These are phyloP conservation scores for Angophora floribunda DNA, from an alignment of 345 rosid species.

Conservation along the genomic window DNA sequence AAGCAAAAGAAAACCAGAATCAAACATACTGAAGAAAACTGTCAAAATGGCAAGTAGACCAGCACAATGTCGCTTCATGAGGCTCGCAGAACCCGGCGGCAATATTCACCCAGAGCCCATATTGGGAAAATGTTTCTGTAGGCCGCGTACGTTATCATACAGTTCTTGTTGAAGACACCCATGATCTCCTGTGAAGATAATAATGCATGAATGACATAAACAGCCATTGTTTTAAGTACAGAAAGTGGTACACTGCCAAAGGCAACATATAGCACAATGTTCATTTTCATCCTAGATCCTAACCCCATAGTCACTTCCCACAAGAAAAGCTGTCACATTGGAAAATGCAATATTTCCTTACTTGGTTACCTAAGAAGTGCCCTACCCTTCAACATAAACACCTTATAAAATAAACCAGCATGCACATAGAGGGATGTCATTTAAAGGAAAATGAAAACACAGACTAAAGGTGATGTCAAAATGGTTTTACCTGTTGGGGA, in stretches of 20 bases:
- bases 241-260: not conserved
- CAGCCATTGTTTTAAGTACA: not conserved
- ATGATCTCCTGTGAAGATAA: slow-evolving; percentile 11
- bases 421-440: not conserved
- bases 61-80: not conserved
- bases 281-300: not conserved
- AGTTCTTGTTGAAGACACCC: slow-evolving; percentile 18
- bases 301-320: not conserved
- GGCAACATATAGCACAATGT: not conserved
- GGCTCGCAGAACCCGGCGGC: not conserved
- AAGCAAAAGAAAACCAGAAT: not conserved
- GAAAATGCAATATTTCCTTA: not conserved
- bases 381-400: not conserved
- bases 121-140: slow-evolving; percentile 18
- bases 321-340: not conserved
- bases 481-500: slow-evolving; percentile 8
- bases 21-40: not conserved
- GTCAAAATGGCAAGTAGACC: not conserved
- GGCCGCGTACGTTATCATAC: slow-evolving; percentile 13
- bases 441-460: not conserved
- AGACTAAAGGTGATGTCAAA: not conserved
- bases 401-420: not conserved
- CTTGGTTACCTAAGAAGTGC: not conserved
- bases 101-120: slow-evolving; percentile 21
- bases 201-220: not conserved